A percentile compares a stretch with the other conserved stretches of the same genome.
phyloP scores from a whole-genome alignment of 768 basidiomycete genomes.

The Leccinum truebloodii region DNA sequence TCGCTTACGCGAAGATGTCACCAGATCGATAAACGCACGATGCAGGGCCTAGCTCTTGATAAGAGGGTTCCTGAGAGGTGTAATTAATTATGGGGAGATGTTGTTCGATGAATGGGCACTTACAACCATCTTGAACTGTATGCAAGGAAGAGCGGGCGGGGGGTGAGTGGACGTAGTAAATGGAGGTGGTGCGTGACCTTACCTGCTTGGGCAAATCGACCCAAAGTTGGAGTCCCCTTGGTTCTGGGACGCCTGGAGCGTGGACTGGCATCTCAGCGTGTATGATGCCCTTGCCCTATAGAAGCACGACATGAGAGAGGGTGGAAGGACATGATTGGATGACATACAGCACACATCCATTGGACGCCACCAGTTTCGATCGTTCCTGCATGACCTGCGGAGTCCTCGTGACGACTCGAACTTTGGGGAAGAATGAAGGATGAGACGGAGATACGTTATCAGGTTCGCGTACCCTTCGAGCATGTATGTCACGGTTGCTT shows the following conservation, averaged over 20 bases:
- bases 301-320: constrained; percentile 3
- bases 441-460: background rate
- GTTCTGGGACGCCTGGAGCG: constrained; percentile 62
- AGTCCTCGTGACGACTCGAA: constrained; percentile 86
- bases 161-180: constrained; percentile 16
- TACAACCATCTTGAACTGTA: constrained; percentile 75
- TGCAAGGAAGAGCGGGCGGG: constrained; percentile 25
- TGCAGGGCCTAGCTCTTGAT: constrained; percentile 75
- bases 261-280: constrained; percentile 91
- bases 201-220: constrained; percentile 76
- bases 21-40: constrained; percentile 42
- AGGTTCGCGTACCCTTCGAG: constrained; percentile 60
- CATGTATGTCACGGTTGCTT: constrained; percentile 89
- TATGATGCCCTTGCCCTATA: constrained; percentile 67
- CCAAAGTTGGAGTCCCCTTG: constrained; percentile 88
- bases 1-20: background rate
- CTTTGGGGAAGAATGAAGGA: constrained; percentile 35
- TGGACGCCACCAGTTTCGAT: constrained; percentile 86
- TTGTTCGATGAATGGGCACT: constrained; percentile 18
- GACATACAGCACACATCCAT: constrained; percentile 86
- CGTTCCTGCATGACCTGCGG: constrained; percentile 78
- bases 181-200: constrained; percentile 10
- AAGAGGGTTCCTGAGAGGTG: constrained; percentile 61
- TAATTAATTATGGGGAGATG: background rate
- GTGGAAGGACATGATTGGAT: background rate